Conservation (phyloP, 2,329 filamentous ascomycete genomes). For the Ophiostoma perfectum region DNA sequence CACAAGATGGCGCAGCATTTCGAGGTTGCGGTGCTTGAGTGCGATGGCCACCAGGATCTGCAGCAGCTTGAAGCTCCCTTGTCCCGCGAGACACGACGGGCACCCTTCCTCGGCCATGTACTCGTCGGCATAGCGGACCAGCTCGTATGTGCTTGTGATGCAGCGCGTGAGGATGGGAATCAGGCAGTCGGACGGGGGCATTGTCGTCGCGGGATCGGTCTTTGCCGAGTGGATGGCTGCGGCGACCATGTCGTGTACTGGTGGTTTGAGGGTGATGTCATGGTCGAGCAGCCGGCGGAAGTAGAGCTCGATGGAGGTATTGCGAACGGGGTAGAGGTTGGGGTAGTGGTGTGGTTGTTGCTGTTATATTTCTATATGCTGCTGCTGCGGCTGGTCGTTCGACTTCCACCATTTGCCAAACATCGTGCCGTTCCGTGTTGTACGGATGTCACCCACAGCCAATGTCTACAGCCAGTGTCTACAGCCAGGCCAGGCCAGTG, state of each 20-base stretch:
- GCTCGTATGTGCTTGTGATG: neutral
- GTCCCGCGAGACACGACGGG: neutral
- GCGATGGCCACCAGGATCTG: neutral
- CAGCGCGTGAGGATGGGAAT: neutral
- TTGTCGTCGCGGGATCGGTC: neutral
- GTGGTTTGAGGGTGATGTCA: neutral
- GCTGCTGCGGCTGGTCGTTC: neutral
- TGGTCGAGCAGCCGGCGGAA: neutral
- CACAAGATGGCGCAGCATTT: neutral
- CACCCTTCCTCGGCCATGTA: neutral
- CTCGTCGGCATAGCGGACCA: neutral
- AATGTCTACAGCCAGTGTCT: too few relatives aligned
- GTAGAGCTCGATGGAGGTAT: neutral
- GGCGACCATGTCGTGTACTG: neutral
- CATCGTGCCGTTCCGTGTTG: neutral
- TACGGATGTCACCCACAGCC: too few relatives aligned
- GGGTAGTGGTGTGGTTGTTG: neutral
- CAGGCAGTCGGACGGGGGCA: neutral
- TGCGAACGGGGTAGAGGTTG: neutral
- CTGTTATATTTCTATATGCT: neutral
- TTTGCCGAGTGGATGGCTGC: neutral
- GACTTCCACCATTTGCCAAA: neutral
- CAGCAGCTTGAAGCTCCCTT: neutral
- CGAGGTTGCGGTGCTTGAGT: neutral
- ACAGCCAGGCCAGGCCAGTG: too few relatives aligned